Evolutionary conservation across 352 stramenopile genomes (phyloP), one percentile per base, ranked within the genome.

Genomic region (Phytophthora capsici): DNA sequence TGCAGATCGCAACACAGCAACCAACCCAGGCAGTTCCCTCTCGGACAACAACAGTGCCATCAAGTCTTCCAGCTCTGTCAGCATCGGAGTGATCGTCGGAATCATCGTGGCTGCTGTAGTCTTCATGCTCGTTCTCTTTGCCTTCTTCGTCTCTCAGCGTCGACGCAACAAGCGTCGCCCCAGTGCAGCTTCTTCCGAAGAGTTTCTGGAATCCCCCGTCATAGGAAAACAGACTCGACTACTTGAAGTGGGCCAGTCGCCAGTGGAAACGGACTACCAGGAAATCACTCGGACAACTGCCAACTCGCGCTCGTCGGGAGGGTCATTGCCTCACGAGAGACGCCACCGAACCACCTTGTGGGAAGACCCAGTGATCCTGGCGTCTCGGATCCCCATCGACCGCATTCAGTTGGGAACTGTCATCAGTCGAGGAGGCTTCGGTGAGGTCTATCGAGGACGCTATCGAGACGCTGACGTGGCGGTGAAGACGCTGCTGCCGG

Each of bases 291-390:
- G 46, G 17, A 64, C 43, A 3, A 58, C 59, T 17, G 66, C 20
- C 0, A 59, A 67, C 22, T 66, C 66, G 16, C 59, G 25, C 26
- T 74, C 66, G 1, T 66, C 66, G 1, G 19, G 47, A 4, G 50
- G 16, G 22, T 65, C 62, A 1, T 30, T 55, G 36, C 26, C 50
- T 6, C 47, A 58, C 45, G 40, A 59, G 2, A 58, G 51, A 16
- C 59, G 55, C 7, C 44, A 52, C 20, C 40, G 51, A 1, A 53
- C 17, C 26, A 71, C 53, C 12, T 22, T 66, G 12, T 80, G 71
- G 67, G 69, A 80, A 38, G 75, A 81, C 51, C 38, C 72, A 8
- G 66, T 74, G 25, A 77, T 84, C 16, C 46, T 80, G 10, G 75
- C 75, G 1, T 66, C 72, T 10, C 66, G 72, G 8, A 73, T 81